Base-by-base conservation (phyloP, 208 protist species). In the Acanthamoeba lenticulata region DNA sequence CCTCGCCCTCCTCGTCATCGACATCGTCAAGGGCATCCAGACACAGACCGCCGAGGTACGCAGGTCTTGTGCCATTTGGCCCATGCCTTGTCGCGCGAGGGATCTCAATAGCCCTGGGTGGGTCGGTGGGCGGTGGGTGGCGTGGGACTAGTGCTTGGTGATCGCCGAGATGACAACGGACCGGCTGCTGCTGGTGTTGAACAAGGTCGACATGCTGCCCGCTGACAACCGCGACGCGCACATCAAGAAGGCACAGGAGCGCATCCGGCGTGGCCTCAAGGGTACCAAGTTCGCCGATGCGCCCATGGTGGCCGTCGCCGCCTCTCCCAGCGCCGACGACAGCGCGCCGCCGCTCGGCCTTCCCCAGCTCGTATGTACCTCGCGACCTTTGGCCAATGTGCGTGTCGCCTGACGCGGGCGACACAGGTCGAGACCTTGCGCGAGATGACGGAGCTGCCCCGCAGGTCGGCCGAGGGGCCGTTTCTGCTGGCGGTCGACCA, bases 401-500 rank as follows among this genome's bases (percentile, higher is more conserved):
- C 60, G 29, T 6, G n/a, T 67, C 15, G 45, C 15, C 15, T 52
- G 45, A 19, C 29, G 32, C 32, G 34, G 21, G 67, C 4, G 11
- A 2, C 5, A 9, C 90, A 95, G 36, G 72, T 90, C n/a, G 90
- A 55, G 0, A 60, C 90, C 29, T 29, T 95, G 36, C 34, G 95
- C 24, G 47, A 94, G 5, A 74, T 89, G 49, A 40, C 97, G 32
- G 32, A 7, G 34, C 79, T 94, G 38, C 96, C 90, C 13, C 49
- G 62, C 17, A 47, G 94, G 36, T 52, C 89, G 6, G 27, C 67
- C 7, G 40, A 89, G 11, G 97, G 93, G 15, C 90, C 95, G 11
- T 99, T 99, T 74, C 94, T 99, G 72, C 98, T 99, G 97, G 97
- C 98, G 42, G 97, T 99, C 90, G 99, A 99, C 95, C 99, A 99